Evolutionary conservation across 768 basidiomycete species (phyloP), one percentile per base, ranked within the genome.

Genomic region (Panellus pusillus): DNA sequence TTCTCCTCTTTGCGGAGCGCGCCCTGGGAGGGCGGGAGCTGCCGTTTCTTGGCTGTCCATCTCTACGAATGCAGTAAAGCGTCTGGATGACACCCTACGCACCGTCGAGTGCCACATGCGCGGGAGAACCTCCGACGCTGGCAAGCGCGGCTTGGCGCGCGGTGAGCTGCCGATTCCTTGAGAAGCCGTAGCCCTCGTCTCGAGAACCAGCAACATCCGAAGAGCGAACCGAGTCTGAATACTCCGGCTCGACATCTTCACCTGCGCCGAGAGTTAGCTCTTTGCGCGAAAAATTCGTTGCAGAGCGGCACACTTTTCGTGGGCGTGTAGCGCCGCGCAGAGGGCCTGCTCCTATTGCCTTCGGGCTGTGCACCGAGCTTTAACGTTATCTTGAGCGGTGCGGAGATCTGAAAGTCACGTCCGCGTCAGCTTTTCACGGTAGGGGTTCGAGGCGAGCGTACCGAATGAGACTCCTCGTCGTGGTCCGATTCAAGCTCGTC

Each of bases 1-100:
- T 79, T 82, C 62, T 84, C 83, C 53, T 82, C 79, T 14, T 78
- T 73, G 43, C 75, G 73, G 12, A 84, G 68, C 0, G 82, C 83
- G 11, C 83, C 71, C 63, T 84, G 83, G 5, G 75, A 71, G 31
- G 80, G 76, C 1, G 79, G 81, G 14, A 77, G 66, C 15, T 76
- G 72, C 55, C 79, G 77, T 65, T 81, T 81, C 67, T 73, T 63
- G 0, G 67, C 13, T 40, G 1, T n/a, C 24, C 15, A 28, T 5
- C 4, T 52, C 46, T 59, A 19, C 17, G 12, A 5, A 24, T 12
- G 15, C 15, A 24, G 15, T 36, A 12, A 14, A 12, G 13, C 3
- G 8, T 8, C 18, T 18, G 6, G n/a, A 48, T 24, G 24, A 24
- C 24, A 6, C 24, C 24, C 3, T 13, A 60, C 73, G 43, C 44